Conservation (phyloP, 371 early-diverging fungal species). For the Haplosporangium sp. region DNA sequence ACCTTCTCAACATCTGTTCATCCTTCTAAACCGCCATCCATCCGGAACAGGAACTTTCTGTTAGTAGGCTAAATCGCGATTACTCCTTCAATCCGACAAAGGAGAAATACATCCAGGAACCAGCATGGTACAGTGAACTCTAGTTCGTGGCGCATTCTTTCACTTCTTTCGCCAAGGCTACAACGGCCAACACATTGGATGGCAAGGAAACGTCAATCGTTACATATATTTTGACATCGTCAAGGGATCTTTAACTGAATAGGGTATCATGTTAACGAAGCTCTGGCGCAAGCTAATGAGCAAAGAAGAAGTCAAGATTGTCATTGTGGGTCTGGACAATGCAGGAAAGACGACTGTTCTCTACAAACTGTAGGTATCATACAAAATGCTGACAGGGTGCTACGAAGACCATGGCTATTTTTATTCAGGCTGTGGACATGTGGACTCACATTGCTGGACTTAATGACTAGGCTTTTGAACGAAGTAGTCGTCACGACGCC, state of each 20-base stretch:
- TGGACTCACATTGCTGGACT: not conserved
- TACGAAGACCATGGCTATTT: not conserved
- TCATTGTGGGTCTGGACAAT: conserved; percentile 77
- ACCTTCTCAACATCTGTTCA: no score
- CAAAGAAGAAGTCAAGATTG: conserved; percentile 65
- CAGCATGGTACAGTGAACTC: no score
- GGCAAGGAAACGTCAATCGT: no score
- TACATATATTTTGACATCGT: no score
- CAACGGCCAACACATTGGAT: no score
- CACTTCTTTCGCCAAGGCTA: no score
- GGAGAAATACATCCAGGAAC: no score
- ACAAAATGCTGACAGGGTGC: not conserved
- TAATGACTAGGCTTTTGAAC: conserved; percentile 64
- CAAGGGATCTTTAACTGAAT: not conserved
- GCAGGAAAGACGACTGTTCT: conserved; percentile 79
- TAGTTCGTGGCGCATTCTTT: no score
- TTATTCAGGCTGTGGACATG: not conserved
- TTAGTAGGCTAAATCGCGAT: no score
- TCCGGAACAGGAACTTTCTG: no score
- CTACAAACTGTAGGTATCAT: conserved; percentile 59
- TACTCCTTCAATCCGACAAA: no score
- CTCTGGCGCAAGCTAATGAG: conserved; percentile 59
- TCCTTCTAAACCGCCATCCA: no score
- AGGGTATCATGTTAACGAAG: conserved; percentile 57
- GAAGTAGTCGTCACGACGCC: conserved; percentile 80